A percentile compares a stretch with the other conserved stretches of the same genome.
phyloP scores from a whole-genome alignment of 768 basidiomycete species.

The Leccinum ochraceum region DNA sequence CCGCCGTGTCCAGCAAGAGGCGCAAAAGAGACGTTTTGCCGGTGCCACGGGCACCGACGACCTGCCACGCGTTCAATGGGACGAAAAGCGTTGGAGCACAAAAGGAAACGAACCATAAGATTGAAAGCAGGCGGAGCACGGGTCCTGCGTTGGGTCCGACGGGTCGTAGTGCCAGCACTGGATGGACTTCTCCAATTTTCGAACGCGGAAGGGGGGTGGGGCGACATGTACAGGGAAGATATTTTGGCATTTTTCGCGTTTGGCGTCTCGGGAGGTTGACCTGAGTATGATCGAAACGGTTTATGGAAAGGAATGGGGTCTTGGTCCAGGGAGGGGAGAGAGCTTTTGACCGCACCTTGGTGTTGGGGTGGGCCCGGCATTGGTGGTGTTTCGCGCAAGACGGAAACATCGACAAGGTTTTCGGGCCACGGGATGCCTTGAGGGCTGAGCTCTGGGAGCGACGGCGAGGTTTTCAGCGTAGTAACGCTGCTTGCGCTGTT shows the following conservation, averaged over 20 bases:
- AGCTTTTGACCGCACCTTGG: constrained; percentile 73
- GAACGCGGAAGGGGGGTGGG: constrained; percentile 59
- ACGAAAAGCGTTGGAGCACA: background rate
- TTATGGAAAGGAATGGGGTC: constrained; percentile 77
- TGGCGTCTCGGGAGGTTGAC: constrained; percentile 30
- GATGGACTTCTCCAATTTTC: constrained; percentile 50
- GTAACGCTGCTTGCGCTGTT: constrained; percentile 38
- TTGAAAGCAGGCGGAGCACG: constrained; percentile 80
- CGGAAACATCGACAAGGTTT: constrained; percentile 72
- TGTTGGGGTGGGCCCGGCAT: constrained; percentile 37
- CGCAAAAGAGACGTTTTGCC: constrained; percentile 85
- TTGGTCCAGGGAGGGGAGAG: constrained; percentile 53
- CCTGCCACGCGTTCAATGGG: constrained; percentile 42
- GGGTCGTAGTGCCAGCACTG: constrained; percentile 40
- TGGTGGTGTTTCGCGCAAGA: constrained; percentile 50
- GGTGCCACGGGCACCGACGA: constrained; percentile 76
- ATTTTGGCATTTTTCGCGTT: constrained; percentile 49
- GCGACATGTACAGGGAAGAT: constrained; percentile 69
- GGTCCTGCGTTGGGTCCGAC: constrained; percentile 63
- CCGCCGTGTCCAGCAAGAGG: constrained; percentile 80
- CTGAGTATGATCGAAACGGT: constrained; percentile 63
- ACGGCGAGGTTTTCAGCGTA: constrained; percentile 71
- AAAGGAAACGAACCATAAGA: constrained; percentile 60
- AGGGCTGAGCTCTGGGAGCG: constrained; percentile 73
- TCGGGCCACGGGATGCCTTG: constrained; percentile 86